Percentiles rank a stretch among this genome's conserved stretches.
These are phyloP conservation scores for Eucalyptus shirleyi DNA, from an alignment of 345 rosid species.

Conservation along the genomic window DNA sequence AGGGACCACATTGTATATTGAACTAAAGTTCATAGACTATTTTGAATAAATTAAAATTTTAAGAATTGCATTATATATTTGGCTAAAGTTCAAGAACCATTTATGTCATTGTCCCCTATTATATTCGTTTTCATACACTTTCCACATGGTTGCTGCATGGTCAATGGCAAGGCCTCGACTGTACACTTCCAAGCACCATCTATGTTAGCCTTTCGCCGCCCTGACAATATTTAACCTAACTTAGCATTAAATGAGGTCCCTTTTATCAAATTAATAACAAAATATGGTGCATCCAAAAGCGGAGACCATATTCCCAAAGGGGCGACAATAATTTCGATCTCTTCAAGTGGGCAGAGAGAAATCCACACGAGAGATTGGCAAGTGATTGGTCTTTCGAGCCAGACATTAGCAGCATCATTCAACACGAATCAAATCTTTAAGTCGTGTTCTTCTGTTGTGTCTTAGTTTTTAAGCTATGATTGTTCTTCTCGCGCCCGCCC, in stretches of 20 bases:
- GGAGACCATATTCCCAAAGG: not conserved
- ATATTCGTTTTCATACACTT: not conserved
- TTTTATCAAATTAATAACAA: not conserved
- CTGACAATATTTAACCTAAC: not conserved
- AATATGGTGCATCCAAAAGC: not conserved
- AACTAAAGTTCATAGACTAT: no score
- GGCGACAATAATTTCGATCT: not conserved
- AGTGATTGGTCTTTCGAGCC: not conserved
- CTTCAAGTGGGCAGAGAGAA: not conserved
- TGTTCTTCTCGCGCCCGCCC: not conserved
- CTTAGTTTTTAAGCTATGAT: not conserved
- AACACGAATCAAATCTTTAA: not conserved
- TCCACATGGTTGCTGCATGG: not conserved
- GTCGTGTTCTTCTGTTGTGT: not conserved
- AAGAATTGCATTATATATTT: no score
- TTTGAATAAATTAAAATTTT: no score
- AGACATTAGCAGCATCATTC: not conserved
- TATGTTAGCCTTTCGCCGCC: not conserved
- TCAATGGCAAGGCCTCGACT: not conserved
- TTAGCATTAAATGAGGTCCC: not conserved
- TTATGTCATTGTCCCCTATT: not conserved
- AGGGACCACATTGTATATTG: rapidly evolving
- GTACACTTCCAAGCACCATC: not conserved
- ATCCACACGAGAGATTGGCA: not conserved
- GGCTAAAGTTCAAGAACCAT: rapidly evolving